Evolutionary conservation across 208 protist genomes (phyloP).

Genomic region (Crithidia mellificae): DNA sequence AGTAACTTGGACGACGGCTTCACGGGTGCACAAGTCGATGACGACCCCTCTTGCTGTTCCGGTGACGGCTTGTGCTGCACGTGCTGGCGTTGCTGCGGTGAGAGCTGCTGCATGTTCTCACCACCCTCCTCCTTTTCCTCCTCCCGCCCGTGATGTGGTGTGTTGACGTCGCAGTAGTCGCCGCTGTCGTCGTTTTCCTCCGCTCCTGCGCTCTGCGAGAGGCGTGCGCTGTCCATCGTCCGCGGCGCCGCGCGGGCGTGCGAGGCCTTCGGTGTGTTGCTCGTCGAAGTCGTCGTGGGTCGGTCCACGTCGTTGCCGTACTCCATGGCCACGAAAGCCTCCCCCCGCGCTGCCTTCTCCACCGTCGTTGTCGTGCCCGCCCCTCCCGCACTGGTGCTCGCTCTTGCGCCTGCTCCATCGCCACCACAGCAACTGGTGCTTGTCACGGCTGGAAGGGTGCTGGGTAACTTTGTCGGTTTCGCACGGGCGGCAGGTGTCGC

Average conservation of each 20-base stretch:
- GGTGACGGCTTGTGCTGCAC: neutral
- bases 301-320: slow-evolving; percentile 18
- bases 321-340: neutral
- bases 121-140: neutral
- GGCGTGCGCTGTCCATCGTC: neutral
- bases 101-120: neutral
- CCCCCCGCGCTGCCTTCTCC: neutral
- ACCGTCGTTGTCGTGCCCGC: neutral
- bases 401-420: too few species aligned
- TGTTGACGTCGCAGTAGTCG: neutral
- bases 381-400: too few species aligned
- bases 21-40: neutral
- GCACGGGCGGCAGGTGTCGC: neutral
- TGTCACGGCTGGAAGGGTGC: neutral
- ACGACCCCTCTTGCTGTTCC: too few species aligned
- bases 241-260: neutral
- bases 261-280: neutral
- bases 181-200: neutral
- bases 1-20: neutral
- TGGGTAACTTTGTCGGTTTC: neutral
- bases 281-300: too few species aligned
- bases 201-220: neutral
- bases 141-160: neutral
- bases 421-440: neutral
- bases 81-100: neutral